Conservation (phyloP, 192 early-diverging fungal genomes). For the Coemansia furcata region DNA sequence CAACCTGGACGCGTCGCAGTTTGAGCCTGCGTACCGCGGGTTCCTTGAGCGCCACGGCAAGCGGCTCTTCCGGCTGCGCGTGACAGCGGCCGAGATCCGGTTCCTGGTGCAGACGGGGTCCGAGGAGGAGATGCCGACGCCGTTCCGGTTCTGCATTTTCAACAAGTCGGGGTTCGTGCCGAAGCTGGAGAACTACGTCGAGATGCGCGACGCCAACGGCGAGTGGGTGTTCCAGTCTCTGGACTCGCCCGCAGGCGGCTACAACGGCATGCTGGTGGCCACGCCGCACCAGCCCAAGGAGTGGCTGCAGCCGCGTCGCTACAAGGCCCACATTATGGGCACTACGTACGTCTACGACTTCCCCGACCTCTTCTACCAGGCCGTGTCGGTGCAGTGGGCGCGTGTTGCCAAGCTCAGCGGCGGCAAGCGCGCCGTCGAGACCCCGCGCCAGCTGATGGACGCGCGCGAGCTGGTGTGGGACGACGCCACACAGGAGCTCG, state of each 20-base stretch:
- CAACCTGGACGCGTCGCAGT: conserved; percentile 78
- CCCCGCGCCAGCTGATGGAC: conserved; percentile 67
- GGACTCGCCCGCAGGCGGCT: conserved; percentile 69
- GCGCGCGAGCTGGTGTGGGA: conserved; percentile 87
- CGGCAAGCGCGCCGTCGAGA: conserved; percentile 23
- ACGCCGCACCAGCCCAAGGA: conserved; percentile 92
- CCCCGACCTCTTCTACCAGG: conserved; percentile 93
- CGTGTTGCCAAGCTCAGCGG: conserved; percentile 38
- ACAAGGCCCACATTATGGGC: conserved; percentile 96
- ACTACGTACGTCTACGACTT: conserved; percentile 99
- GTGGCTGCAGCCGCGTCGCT: conserved; percentile 92
- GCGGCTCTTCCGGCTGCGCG: conserved; percentile 89
- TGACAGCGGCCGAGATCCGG: conserved; percentile 95
- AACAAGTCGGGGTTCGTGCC: conserved; percentile 91
- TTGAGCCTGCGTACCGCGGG: conserved; percentile 80
- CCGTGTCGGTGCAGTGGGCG: conserved; percentile 79
- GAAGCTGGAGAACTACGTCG: conserved; percentile 90
- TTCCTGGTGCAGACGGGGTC: conserved; percentile 82
- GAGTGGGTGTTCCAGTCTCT: conserved; percentile 87
- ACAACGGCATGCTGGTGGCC: conserved; percentile 78
- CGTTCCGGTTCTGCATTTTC: conserved; percentile 88
- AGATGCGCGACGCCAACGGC: conserved; percentile 78
- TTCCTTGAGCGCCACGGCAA: conserved; percentile 93
- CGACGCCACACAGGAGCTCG: conserved; percentile 66
- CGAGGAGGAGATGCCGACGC: conserved; percentile 62